Evolutionary conservation across 306 rosid species (phyloP), one percentile per base, ranked within the genome.

Genomic region (Vigna nakashimae): DNA sequence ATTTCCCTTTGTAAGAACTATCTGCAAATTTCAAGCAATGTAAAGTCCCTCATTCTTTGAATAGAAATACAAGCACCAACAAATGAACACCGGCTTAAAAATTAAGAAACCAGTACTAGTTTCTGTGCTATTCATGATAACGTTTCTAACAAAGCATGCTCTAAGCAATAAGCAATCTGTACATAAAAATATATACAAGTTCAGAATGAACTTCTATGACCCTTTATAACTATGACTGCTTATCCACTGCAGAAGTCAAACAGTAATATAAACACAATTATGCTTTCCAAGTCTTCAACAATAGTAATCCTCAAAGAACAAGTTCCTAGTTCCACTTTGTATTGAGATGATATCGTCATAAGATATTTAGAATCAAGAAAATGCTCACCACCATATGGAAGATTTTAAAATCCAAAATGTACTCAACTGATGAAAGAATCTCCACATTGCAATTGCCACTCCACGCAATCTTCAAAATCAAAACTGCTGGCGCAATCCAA

Each of bases 401-500:
- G 82, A 73, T 34, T 64, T 73, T 59, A 81, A 86, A 87, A 78
- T 20, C 78, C 18, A 45, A n/a, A 66, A 71, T 43, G 74, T 20
- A 48, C 56, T 88, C 86, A 91, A 84, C 76, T 84, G 81, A 86
- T 82, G 84, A 76, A 91, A 36, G 96, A 83, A 75, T 89, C 86
- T 79, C 91, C 85, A 73, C 97, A 90, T 83, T 93, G 97, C 90
- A 87, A 43, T 75, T 91, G 93, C 98, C 98, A 93, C 69, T 91
- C 96, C 92, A 88, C 69, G 76, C 98, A 93, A 68, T 91, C 97
- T 80, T 93, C 97, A 36, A 90, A 87, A 84, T 93, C 98, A 43
- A 93, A 93, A 84, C 98, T 93, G 86, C 93, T 87, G 0, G 97
- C 92, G 48, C 97, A 93, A 78, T 93, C 98, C 75, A 93, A 79